Evolutionary conservation across 768 basidiomycete species (phyloP).

Genomic region (Psilocybe subaeruginosa): DNA sequence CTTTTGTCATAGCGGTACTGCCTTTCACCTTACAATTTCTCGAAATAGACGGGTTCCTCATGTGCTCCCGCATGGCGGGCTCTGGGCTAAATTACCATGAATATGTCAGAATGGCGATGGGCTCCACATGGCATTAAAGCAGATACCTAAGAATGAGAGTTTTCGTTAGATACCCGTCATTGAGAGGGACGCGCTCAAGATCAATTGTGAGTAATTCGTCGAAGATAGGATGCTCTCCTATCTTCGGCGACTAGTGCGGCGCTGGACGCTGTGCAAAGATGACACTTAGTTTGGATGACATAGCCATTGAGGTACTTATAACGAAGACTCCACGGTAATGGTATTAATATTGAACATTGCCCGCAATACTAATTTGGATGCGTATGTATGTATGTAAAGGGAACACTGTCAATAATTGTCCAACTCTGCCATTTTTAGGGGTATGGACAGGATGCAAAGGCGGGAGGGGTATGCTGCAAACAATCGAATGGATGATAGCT

Average conservation of each 20-base stretch:
- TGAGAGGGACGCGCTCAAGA: conserved; percentile 43
- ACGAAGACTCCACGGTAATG: too few relatives aligned
- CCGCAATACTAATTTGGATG: neutral
- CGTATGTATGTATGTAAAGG: neutral
- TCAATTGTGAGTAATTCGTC: conserved; percentile 51
- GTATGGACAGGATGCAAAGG: too few relatives aligned
- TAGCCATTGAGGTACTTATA: neutral
- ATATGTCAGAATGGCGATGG: neutral
- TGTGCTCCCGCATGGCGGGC: conserved; percentile 41
- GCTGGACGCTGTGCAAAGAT: conserved; percentile 4
- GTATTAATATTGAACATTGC: neutral
- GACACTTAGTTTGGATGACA: conserved; percentile 1
- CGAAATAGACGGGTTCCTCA: conserved; percentile 31
- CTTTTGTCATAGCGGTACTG: too few relatives aligned
- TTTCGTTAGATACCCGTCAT: conserved; percentile 53
- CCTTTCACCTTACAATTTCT: too few relatives aligned
- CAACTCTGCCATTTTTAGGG: neutral
- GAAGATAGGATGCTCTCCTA: conserved; percentile 37
- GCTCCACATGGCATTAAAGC: neutral
- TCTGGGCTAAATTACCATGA: conserved; percentile 28
- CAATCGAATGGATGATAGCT: too few relatives aligned
- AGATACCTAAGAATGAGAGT: conserved; percentile 36
- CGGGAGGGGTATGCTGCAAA: too few relatives aligned
- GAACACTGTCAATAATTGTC: neutral
- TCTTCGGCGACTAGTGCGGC: conserved; percentile 24